A percentile compares a stretch with the other conserved stretches of the same genome.
Evolutionary conservation across 176 grass and related monocot species (phyloP).

Genomic region (Eleusine coracana): DNA sequence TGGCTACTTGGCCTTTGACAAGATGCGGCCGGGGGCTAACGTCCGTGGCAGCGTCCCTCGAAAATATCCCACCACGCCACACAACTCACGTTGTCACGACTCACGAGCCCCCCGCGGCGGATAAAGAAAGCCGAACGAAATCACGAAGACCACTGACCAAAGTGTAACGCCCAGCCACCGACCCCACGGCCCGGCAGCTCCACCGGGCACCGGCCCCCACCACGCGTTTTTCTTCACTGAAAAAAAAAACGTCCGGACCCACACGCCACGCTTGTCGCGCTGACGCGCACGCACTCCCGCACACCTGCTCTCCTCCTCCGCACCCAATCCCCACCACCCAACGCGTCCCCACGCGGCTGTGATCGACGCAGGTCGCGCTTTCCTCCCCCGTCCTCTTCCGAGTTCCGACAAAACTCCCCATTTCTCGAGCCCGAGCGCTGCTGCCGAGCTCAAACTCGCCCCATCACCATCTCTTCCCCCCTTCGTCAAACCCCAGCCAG

Average conservation of each 20-base stretch:
- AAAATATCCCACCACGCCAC: no score
- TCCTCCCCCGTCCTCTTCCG: background rate
- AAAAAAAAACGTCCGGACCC: background rate
- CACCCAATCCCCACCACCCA: background rate
- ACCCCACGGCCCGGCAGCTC: background rate
- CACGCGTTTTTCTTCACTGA: background rate
- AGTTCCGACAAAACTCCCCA: background rate
- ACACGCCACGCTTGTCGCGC: background rate
- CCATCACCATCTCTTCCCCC: background rate
- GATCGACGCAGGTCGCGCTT: background rate
- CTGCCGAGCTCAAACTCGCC: background rate
- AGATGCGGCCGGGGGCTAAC: no score
- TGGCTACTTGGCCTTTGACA: no score
- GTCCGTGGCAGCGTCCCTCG: no score
- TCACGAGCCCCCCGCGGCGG: background rate
- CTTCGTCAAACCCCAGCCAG: conserved; percentile 20
- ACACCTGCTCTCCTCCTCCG: background rate
- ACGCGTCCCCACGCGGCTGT: conserved; percentile 7
- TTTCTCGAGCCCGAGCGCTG: conserved; percentile 9
- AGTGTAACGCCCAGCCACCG: background rate
- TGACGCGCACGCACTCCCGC: background rate
- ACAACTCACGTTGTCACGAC: no score
- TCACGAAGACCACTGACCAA: background rate
- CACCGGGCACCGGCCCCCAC: background rate
- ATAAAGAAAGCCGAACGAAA: background rate